These are phyloP conservation scores for Gamarada debralockiae DNA, from an alignment of 495 filamentous ascomycete genomes.

Conservation along the genomic window DNA sequence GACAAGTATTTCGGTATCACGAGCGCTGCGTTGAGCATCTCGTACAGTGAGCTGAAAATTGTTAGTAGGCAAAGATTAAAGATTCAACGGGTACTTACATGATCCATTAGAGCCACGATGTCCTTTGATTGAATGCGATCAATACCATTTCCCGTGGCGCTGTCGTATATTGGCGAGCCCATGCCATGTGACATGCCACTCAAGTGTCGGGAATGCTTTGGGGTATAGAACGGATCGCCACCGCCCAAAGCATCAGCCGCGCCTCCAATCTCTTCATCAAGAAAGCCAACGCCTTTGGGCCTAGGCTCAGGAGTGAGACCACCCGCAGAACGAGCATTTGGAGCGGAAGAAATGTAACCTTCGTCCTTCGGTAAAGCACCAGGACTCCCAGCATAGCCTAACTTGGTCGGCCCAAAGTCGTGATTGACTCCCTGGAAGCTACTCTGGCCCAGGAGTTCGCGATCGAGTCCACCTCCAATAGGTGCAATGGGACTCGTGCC, in stretches of 20 bases:
- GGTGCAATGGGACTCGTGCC: constrained; percentile 44
- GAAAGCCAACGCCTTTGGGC: constrained; percentile 54
- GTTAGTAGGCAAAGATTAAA: constrained; percentile 30
- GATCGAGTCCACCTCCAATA: constrained; percentile 43
- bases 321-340: constrained; percentile 56
- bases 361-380: constrained; percentile 65
- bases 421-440: constrained; percentile 33
- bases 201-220: constrained; percentile 63
- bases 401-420: constrained; percentile 26
- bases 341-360: constrained; percentile 85
- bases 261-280: constrained; percentile 45
- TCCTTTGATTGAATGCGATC: constrained; percentile 95
- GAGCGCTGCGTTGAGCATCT: constrained; percentile 92
- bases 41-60: constrained; percentile 78
- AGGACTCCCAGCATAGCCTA: constrained; percentile 31
- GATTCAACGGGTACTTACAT: constrained; percentile 50
- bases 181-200: constrained; percentile 91
- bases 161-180: constrained; percentile 86
- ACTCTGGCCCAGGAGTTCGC: constrained; percentile 39
- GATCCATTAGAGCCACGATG: constrained; percentile 96
- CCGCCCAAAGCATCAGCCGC: constrained; percentile 58
- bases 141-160: constrained; percentile 81
- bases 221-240: constrained; percentile 52
- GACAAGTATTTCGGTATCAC: constrained; percentile 94
- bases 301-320: constrained; percentile 56